Evolutionary conservation across 805 yeast genomes (phyloP).

Genomic region (Candida nonsorbophila): DNA sequence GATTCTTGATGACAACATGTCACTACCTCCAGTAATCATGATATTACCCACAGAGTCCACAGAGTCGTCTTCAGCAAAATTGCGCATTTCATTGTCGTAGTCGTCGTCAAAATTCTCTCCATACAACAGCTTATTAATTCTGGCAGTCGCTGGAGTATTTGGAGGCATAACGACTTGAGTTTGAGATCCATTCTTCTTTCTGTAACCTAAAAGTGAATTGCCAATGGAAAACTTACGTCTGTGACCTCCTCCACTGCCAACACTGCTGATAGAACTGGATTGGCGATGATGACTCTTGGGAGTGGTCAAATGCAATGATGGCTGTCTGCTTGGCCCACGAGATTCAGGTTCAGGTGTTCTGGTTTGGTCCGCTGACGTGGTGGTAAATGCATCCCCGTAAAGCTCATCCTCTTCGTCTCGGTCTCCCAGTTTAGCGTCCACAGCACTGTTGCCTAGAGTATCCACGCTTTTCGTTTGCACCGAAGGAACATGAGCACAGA

Average conservation of each 20-base stretch:
- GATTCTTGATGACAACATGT: constrained; percentile 57
- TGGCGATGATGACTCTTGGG: constrained; percentile 32
- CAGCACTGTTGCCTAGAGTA: constrained; percentile 7
- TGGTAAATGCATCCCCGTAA: constrained; percentile 36
- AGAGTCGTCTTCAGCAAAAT: constrained; percentile 50
- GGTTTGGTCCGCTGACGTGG: constrained; percentile 23
- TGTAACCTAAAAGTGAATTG: constrained; percentile 45
- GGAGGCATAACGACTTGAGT: constrained; percentile 38
- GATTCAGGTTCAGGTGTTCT: constrained; percentile 21
- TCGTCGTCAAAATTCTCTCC: constrained; percentile 22
- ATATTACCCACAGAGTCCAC: constrained; percentile 50
- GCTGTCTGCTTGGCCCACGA: constrained; percentile 29
- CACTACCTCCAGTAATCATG: constrained; percentile 46
- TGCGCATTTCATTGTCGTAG: constrained; percentile 18
- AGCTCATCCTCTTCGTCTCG: constrained; percentile 27
- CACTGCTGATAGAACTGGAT: constrained; percentile 26
- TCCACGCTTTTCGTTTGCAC: constrained; percentile 13
- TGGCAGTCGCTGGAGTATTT: constrained; percentile 50
- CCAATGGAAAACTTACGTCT: constrained; percentile 64
- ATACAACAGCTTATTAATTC: constrained; percentile 22
- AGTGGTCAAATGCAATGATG: constrained; percentile 29
- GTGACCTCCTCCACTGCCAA: constrained; percentile 30
- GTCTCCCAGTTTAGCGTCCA: constrained; percentile 11
- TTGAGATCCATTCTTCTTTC: constrained; percentile 44
- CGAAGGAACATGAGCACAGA: constrained; percentile 67